Base-by-base conservation (phyloP, 208 protist genomes). In the Trypanosoma avium region DNA sequence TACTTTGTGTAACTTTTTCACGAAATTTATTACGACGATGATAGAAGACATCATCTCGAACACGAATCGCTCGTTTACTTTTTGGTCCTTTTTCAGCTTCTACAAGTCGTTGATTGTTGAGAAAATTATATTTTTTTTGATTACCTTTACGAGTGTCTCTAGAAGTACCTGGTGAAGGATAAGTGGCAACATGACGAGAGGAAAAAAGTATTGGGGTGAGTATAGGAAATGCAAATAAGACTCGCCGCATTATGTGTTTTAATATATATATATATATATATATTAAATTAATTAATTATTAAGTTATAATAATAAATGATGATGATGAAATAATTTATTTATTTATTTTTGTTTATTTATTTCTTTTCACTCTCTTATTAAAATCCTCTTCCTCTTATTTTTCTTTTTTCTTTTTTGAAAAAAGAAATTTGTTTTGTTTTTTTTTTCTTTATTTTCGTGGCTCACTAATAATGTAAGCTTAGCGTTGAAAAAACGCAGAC, bases 41-140 rank as follows among this genome's bases (percentile, higher is more conserved):
- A 1, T 79, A 62, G 26, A 22, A 49, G 15, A 75, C 61, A 57
- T 92, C 88, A 42, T 91, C 88, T 21, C 75, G 76, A 35, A 50
- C 15, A 2, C 84, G 84, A 17, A 82, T 64, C 13, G 13, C 38
- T 35, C 30, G 24, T 2, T 61, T 58, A 19, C 55, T 62, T 29
- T 71, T 35, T 24, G 21, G 33, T 48, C 53, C 68, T 21, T 66
- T 48, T n/a, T 66, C 38, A 0, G 36, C 60, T 7, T 61, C 38
- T 6, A 91, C 63, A 10, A 94, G 61, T 0, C 86, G 77, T 29
- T 82, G 55, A 5, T n/a, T 48, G 0, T 70, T 95, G 43, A 95
- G 81, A 67, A 83, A 95, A 73, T 95, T 95, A 73, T 75, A 95
- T 24, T 72, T 68, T 67, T 95, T 95, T 24, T 68, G 50, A 21